phyloP scores from a whole-genome alignment of 345 rosid species.

The Trapa bicornis region DNA sequence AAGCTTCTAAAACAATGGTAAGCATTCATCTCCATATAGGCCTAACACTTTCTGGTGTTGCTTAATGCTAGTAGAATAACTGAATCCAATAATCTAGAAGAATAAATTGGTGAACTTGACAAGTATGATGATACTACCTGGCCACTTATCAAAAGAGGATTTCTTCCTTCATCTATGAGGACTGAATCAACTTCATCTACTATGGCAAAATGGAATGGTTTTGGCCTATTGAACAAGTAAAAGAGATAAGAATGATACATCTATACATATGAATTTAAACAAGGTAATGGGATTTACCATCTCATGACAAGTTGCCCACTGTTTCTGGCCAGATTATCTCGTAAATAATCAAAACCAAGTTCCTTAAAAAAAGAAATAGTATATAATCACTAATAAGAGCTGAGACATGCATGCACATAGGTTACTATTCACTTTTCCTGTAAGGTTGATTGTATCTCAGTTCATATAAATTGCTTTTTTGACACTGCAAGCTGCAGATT shows the following conservation, averaged over 20 bases:
- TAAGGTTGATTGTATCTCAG: neutral
- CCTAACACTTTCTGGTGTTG: neutral
- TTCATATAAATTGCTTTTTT: neutral
- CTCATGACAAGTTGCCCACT: conserved; percentile 87
- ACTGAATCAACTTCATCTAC: conserved; percentile 99
- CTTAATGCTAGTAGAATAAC: neutral
- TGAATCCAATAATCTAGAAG: neutral
- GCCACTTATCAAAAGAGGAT: conserved; percentile 90
- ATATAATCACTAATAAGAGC: conserved; percentile 8
- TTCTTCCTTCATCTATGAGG: conserved; percentile 96
- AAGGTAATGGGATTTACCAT: conserved; percentile 46
- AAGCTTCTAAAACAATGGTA: neutral
- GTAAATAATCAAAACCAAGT: conserved; percentile 97
- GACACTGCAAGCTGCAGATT: neutral
- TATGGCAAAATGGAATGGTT: conserved; percentile 90
- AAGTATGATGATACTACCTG: conserved; percentile 41
- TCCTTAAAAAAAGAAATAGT: conserved; percentile 37
- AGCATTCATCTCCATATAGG: neutral
- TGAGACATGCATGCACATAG: neutral
- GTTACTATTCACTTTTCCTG: neutral
- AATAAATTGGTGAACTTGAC: neutral
- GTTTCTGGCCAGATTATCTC: conserved; percentile 81
- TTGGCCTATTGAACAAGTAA: conserved; percentile 53
- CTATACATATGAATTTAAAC: conserved; percentile 2
- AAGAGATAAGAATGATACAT: conserved; percentile 9